Percentiles rank a stretch among this genome's conserved stretches.
Conservation (phyloP, 2,329 filamentous ascomycete genomes). For the Botryotinia convoluta region DNA sequence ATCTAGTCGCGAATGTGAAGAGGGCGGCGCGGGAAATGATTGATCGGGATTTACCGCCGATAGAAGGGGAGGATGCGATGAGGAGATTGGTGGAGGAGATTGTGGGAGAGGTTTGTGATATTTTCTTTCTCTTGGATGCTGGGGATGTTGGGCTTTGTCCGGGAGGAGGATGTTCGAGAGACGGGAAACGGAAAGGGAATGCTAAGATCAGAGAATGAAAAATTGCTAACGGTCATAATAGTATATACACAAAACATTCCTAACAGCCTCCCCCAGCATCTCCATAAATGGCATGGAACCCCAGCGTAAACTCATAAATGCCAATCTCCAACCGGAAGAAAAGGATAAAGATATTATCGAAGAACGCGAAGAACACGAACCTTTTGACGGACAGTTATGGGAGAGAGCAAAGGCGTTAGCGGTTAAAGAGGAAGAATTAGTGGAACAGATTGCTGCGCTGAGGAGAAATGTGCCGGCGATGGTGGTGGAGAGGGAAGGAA, state of each 20-base stretch:
- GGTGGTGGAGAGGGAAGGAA: constrained; percentile 27
- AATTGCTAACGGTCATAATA: constrained; percentile 32
- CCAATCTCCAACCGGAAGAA: constrained; percentile 34
- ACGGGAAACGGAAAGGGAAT: neutral
- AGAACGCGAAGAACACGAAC: constrained; percentile 50
- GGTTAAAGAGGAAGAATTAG: constrained; percentile 60
- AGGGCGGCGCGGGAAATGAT: constrained; percentile 66
- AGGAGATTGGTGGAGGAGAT: constrained; percentile 57
- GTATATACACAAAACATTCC: constrained; percentile 62
- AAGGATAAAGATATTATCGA: constrained; percentile 19
- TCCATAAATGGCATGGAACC: constrained; percentile 57
- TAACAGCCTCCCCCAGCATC: constrained; percentile 57
- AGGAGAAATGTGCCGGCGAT: constrained; percentile 29
- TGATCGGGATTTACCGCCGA: constrained; percentile 64
- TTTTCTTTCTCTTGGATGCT: neutral
- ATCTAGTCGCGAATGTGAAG: constrained; percentile 67
- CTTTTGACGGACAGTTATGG: constrained; percentile 59
- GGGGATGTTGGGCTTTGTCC: no score
- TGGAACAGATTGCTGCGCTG: constrained; percentile 57
- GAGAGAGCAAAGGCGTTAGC: constrained; percentile 59
- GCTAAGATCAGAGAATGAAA: neutral
- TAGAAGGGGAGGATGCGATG: constrained; percentile 58
- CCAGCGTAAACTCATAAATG: constrained; percentile 39
- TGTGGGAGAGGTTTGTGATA: constrained; percentile 53
- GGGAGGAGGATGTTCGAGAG: neutral